Evolutionary conservation across 495 filamentous ascomycete genomes (phyloP).

Genomic region (Haplographium delicatum): DNA sequence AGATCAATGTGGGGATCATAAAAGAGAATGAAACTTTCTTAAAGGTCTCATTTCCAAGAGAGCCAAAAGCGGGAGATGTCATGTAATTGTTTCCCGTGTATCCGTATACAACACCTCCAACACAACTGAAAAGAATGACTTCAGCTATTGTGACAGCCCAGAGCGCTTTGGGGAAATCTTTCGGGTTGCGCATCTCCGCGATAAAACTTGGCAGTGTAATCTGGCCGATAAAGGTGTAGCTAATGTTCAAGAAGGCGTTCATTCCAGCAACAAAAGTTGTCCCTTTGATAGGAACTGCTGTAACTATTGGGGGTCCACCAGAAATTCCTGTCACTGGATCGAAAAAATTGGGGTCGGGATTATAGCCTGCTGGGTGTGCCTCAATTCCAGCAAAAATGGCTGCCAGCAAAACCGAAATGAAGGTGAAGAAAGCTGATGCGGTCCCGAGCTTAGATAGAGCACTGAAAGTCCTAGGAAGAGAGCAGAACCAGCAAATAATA

Average conservation of each 20-base stretch:
- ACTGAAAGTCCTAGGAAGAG: slow-evolving; percentile 75
- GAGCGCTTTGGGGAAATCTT: slow-evolving; percentile 83
- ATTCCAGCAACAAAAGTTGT: slow-evolving; percentile 75
- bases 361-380: slow-evolving; percentile 59
- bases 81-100: slow-evolving; percentile 84
- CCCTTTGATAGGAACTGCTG: slow-evolving; percentile 57
- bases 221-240: slow-evolving; percentile 89
- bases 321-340: slow-evolving; percentile 30
- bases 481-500: slow-evolving; percentile 66
- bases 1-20: slow-evolving; percentile 90
- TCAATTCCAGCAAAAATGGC: slow-evolving; percentile 73
- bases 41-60: slow-evolving; percentile 60
- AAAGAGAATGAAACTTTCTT: slow-evolving; percentile 85
- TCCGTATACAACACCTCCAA: slow-evolving; percentile 70
- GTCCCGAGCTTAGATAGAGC: slow-evolving; percentile 72
- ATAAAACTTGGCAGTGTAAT: slow-evolving; percentile 90
- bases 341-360: slow-evolving; percentile 34
- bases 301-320: slow-evolving; percentile 56
- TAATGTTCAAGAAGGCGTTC: slow-evolving; percentile 83
- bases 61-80: slow-evolving; percentile 75
- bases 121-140: slow-evolving; percentile 71
- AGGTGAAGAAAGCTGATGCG: slow-evolving; percentile 74
- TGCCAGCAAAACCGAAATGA: slow-evolving; percentile 76
- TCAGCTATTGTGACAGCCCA: slow-evolving; percentile 84
- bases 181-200: slow-evolving; percentile 82